A percentile compares a stretch with the other conserved stretches of the same genome.
Evolutionary conservation across 495 filamentous ascomycete genomes (phyloP).

Genomic region (Sporormia fimetaria): DNA sequence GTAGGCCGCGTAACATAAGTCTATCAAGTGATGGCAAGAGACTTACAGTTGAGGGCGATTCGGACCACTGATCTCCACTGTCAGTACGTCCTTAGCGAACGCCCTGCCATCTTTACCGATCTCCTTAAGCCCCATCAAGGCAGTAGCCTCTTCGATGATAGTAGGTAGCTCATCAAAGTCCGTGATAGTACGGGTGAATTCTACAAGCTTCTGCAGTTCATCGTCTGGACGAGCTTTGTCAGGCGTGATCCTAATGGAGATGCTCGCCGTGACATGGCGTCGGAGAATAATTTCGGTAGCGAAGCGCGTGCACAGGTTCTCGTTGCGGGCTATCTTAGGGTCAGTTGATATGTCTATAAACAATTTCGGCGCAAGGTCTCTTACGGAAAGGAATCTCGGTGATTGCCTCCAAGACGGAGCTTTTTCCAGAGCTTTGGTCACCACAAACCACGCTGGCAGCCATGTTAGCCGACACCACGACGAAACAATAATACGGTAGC

Average conservation of each 20-base stretch:
- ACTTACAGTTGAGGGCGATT: conserved; percentile 43
- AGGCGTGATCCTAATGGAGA: conserved; percentile 28
- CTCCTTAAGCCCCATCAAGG: conserved; percentile 26
- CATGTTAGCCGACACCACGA: too few relatives aligned
- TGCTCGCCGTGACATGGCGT: conserved; percentile 22
- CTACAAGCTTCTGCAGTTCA: conserved; percentile 28
- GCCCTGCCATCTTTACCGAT: conserved; percentile 17
- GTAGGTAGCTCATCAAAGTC: conserved; percentile 29
- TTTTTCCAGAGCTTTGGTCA: conserved; percentile 60
- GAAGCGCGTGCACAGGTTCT: conserved; percentile 55
- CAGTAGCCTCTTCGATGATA: conserved; percentile 29
- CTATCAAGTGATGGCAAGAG: neutral
- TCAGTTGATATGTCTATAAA: too few relatives aligned
- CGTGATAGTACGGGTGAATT: conserved; percentile 22
- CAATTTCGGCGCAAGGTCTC: too few relatives aligned
- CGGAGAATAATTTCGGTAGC: conserved; percentile 52
- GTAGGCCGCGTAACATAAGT: neutral
- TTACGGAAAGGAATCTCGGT: conserved; percentile 59
- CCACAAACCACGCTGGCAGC: conserved; percentile 64
- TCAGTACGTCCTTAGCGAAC: conserved; percentile 52
- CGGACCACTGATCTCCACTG: conserved; percentile 51
- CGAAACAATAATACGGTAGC: too few relatives aligned
- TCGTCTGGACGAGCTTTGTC: conserved; percentile 23
- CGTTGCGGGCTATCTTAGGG: too few relatives aligned
- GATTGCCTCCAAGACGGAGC: conserved; percentile 63